Percentiles rank a stretch among this genome's conserved stretches.
Conservation (phyloP, 1,284 basidiomycete species). For the Pyrrhoderma lamaoense region DNA sequence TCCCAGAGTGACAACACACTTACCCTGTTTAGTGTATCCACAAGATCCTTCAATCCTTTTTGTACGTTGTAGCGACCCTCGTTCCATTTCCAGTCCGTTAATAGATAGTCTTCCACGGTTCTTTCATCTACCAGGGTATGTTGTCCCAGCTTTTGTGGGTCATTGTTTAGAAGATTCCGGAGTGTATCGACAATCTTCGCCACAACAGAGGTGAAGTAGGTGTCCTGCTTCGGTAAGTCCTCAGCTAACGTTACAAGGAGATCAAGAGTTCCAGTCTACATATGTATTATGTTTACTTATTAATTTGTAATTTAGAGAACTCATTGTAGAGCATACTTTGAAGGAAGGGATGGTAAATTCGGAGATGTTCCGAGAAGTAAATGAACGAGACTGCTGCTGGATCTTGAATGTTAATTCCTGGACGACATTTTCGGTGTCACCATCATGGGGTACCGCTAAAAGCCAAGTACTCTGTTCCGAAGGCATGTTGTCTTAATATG, state of each 20-base stretch:
- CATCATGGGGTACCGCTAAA: slow-evolving; percentile 66
- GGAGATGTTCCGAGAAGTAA: slow-evolving; percentile 39
- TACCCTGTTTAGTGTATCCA: slow-evolving; percentile 79
- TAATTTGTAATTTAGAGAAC: background rate
- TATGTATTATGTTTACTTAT: background rate
- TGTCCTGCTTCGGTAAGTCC: slow-evolving; percentile 86
- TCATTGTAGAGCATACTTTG: slow-evolving; percentile 51
- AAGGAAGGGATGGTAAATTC: slow-evolving; percentile 66
- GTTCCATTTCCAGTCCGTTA: slow-evolving; percentile 82
- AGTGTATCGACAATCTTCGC: slow-evolving; percentile 94
- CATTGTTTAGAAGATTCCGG: slow-evolving; percentile 86
- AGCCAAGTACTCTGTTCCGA: slow-evolving; percentile 85
- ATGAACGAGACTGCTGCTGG: slow-evolving; percentile 45
- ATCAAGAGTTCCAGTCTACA: slow-evolving; percentile 91
- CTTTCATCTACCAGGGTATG: slow-evolving; percentile 83
- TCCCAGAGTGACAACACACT: slow-evolving; percentile 20
- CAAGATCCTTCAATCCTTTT: slow-evolving; percentile 71
- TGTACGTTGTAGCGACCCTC: slow-evolving; percentile 81
- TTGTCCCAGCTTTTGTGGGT: slow-evolving; percentile 74
- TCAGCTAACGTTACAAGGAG: slow-evolving; percentile 87
- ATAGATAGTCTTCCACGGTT: slow-evolving; percentile 74
- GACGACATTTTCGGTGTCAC: slow-evolving; percentile 61
- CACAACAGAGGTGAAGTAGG: slow-evolving; percentile 80
- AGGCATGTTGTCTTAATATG: slow-evolving; percentile 45
- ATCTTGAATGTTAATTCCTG: slow-evolving; percentile 59